phyloP scores from a whole-genome alignment of 129 eudicot genomes.

The Flaveria ramosissima region DNA sequence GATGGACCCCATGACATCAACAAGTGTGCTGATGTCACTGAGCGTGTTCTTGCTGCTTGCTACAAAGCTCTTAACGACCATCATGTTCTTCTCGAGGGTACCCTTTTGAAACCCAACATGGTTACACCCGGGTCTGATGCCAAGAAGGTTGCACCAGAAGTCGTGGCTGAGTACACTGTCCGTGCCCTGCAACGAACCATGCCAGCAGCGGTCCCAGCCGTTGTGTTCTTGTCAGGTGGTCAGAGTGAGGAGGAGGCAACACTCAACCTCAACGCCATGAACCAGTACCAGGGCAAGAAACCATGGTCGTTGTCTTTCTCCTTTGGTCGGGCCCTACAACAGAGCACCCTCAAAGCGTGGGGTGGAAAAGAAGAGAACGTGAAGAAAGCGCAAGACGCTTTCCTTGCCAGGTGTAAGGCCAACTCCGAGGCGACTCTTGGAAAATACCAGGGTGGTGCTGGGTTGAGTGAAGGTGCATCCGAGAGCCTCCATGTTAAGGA shows the following conservation, averaged over 20 bases:
- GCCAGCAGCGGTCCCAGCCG: slow-evolving; percentile 52
- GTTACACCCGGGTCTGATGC: slow-evolving; percentile 52
- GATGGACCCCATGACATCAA: slow-evolving; percentile 28
- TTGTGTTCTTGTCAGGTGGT: slow-evolving; percentile 38
- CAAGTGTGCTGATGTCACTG: slow-evolving; percentile 19
- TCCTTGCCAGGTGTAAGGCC: slow-evolving; percentile 41
- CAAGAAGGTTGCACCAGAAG: slow-evolving; percentile 44
- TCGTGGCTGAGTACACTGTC: slow-evolving; percentile 52
- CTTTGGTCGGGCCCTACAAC: slow-evolving; percentile 49
- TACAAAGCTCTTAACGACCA: slow-evolving; percentile 18
- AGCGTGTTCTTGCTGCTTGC: slow-evolving; percentile 19
- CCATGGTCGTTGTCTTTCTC: slow-evolving; percentile 54
- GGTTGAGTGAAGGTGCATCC: slow-evolving; percentile 24
- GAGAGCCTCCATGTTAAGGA: slow-evolving; percentile 22
- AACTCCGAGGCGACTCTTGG: slow-evolving; percentile 55
- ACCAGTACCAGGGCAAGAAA: slow-evolving; percentile 48
- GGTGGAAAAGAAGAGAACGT: slow-evolving; percentile 50
- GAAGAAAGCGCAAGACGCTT: slow-evolving; percentile 39
- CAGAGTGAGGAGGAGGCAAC: slow-evolving; percentile 57
- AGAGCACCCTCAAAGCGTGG: slow-evolving; percentile 52
- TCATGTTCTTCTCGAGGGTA: slow-evolving; percentile 22
- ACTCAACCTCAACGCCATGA: slow-evolving; percentile 50
- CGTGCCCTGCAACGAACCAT: slow-evolving; percentile 49
- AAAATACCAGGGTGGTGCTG: slow-evolving; percentile 35
- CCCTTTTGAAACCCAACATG: slow-evolving; percentile 45